Percentiles rank a stretch among this genome's conserved stretches.
Evolutionary conservation across 108 stramenopile species (phyloP).

Genomic region (Fragilariopsis cylindrus): DNA sequence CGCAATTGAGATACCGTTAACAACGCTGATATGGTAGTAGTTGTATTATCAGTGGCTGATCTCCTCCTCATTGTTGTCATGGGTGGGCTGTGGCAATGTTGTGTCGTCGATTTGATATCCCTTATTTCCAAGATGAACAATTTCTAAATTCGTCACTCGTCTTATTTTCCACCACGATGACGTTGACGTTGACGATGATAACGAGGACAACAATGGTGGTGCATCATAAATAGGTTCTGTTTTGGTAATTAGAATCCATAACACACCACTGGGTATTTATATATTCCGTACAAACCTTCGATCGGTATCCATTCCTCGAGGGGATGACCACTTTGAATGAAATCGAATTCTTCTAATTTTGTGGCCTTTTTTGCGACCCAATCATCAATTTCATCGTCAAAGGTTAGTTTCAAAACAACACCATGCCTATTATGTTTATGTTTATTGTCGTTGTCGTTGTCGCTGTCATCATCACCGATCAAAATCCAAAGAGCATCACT

Average conservation of each 20-base stretch:
- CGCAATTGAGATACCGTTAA: slow-evolving; percentile 19
- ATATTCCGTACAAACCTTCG: slow-evolving; percentile 83
- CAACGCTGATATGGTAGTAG: neutral
- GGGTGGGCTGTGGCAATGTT: neutral
- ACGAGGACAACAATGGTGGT: slow-evolving; percentile 23
- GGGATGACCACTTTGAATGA: slow-evolving; percentile 2
- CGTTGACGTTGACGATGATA: neutral
- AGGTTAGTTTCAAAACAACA: slow-evolving; percentile 12
- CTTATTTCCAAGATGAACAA: slow-evolving; percentile 50
- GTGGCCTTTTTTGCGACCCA: neutral
- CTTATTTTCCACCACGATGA: slow-evolving; percentile 52
- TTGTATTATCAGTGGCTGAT: neutral
- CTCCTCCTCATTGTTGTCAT: neutral
- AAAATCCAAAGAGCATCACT: slow-evolving; percentile 21
- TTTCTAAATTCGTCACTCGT: slow-evolving; percentile 55
- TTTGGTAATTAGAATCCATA: slow-evolving; percentile 60
- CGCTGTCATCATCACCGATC: slow-evolving; percentile 8
- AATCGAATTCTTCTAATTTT: neutral
- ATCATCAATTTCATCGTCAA: slow-evolving; percentile 17
- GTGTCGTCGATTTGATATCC: neutral
- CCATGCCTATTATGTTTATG: neutral
- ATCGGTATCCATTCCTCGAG: slow-evolving; percentile 43
- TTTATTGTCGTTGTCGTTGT: neutral
- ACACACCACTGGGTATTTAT: slow-evolving; percentile 67
- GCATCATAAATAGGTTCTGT: slow-evolving; percentile 60